A percentile compares a stretch with the other conserved stretches of the same genome.
Evolutionary conservation across 2,329 filamentous ascomycete genomes (phyloP).

Genomic region (Boeremia lycopersici): DNA sequence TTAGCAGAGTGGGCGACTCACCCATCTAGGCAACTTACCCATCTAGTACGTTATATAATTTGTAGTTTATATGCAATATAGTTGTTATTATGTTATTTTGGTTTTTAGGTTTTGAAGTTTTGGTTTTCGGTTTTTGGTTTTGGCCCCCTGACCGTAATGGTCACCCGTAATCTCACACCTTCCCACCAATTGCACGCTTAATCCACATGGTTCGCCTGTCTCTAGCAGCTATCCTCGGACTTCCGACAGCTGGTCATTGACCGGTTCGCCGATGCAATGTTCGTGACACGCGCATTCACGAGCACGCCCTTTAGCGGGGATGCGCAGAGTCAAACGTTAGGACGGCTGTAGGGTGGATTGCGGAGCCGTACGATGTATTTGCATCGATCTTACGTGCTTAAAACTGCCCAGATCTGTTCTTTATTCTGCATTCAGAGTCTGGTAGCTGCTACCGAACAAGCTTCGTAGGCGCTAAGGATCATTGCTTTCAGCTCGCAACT

Average conservation of each 20-base stretch:
- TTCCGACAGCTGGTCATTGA: conserved; percentile 9
- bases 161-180: too few relatives aligned
- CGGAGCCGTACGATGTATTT: conserved; percentile 12
- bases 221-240: neutral
- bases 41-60: too few relatives aligned
- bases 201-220: neutral
- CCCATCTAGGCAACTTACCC: too few relatives aligned
- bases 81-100: too few relatives aligned
- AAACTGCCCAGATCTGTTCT: neutral
- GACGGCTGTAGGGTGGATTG: conserved; percentile 5
- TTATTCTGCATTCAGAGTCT: neutral
- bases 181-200: neutral
- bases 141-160: too few relatives aligned
- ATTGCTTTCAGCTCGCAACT: neutral
- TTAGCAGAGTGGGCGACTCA: too few relatives aligned
- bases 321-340: conserved; percentile 1
- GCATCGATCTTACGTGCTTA: neutral
- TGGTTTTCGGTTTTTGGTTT: too few relatives aligned
- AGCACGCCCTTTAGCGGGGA: conserved; percentile 11
- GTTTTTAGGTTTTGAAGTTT: too few relatives aligned
- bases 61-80: too few relatives aligned
- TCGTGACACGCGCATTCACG: conserved; percentile 1
- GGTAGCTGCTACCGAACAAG: neutral
- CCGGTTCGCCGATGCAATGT: conserved; percentile 1
- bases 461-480: neutral